Percentiles rank a stretch among this genome's conserved stretches.
phyloP scores from a whole-genome alignment of 2,329 filamentous ascomycete genomes.

The Phoma sp. region DNA sequence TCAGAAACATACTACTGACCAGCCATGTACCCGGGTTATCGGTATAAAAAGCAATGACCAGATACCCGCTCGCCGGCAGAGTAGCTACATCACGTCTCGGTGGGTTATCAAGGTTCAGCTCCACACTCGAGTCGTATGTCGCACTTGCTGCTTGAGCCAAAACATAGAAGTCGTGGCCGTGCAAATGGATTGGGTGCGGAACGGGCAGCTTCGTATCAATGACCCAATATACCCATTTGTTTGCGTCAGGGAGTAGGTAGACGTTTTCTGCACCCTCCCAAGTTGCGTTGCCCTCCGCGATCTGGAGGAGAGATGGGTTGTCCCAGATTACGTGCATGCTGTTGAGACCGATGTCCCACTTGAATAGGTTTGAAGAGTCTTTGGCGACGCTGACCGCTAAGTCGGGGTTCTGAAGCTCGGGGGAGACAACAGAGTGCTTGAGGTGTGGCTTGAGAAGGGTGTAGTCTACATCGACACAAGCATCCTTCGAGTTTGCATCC shows the following conservation, averaged over 20 bases:
- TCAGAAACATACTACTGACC: neutral
- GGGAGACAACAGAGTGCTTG: conserved; percentile 17
- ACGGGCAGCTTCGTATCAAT: conserved; percentile 44
- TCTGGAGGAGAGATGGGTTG: conserved; percentile 52
- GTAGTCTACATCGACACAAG: conserved; percentile 45
- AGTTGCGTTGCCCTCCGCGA: conserved; percentile 35
- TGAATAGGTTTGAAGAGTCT: conserved; percentile 23
- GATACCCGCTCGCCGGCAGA: conserved; percentile 38
- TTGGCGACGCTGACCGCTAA: conserved; percentile 22
- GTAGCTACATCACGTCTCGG: conserved; percentile 37
- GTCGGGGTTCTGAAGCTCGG: conserved; percentile 15
- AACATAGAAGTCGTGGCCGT: conserved; percentile 63
- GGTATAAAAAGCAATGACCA: conserved; percentile 60
- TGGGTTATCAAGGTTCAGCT: conserved; percentile 31
- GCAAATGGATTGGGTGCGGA: conserved; percentile 48
- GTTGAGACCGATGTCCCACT: conserved; percentile 48
- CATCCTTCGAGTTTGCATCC: conserved; percentile 26
- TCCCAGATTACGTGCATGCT: conserved; percentile 56
- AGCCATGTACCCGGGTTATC: conserved; percentile 58
- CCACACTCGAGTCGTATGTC: conserved; percentile 18
- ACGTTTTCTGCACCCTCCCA: conserved; percentile 25
- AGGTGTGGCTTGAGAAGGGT: conserved; percentile 31
- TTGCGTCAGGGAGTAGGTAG: conserved; percentile 35
- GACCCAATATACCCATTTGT: conserved; percentile 50
- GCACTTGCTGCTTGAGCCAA: conserved; percentile 49